phyloP scores from a whole-genome alignment of 139 green algal genomes.

The Tetradesmus obliquus region DNA sequence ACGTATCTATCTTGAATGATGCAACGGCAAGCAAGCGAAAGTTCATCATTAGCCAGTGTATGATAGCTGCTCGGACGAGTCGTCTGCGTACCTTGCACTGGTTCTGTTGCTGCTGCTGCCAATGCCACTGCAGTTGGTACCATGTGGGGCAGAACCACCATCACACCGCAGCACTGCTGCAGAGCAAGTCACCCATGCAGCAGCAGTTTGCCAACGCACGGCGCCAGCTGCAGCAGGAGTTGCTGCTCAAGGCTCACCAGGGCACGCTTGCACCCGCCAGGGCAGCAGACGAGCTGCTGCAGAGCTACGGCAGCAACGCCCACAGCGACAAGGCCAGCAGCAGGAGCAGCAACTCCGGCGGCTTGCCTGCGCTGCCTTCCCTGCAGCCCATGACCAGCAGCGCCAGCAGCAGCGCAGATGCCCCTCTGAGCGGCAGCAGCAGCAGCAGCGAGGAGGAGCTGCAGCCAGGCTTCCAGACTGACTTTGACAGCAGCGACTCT shows the following conservation, averaged over 20 bases:
- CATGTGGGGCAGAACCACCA: conserved; percentile 4
- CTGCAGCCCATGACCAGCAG: not conserved
- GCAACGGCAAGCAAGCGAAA: too few relatives aligned
- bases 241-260: not conserved
- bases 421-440: not conserved
- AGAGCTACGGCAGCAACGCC: not conserved
- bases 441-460: not conserved
- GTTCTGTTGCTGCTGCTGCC: not conserved
- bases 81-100: too few relatives aligned
- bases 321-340: not conserved
- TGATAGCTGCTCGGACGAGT: too few relatives aligned
- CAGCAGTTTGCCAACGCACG: not conserved
- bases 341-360: not conserved
- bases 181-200: not conserved
- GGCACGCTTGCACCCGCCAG: not conserved
- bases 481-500: conserved; percentile 1
- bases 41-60: not conserved
- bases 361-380: not conserved
- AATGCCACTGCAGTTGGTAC: not conserved
- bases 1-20: too few relatives aligned
- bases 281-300: not conserved
- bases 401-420: not conserved
- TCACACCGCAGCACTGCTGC: not conserved
- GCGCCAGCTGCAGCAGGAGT: conserved; percentile 24
- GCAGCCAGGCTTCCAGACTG: not conserved